Evolutionary conservation across 805 yeast genomes (phyloP).

Genomic region (Starmerella davenportii): DNA sequence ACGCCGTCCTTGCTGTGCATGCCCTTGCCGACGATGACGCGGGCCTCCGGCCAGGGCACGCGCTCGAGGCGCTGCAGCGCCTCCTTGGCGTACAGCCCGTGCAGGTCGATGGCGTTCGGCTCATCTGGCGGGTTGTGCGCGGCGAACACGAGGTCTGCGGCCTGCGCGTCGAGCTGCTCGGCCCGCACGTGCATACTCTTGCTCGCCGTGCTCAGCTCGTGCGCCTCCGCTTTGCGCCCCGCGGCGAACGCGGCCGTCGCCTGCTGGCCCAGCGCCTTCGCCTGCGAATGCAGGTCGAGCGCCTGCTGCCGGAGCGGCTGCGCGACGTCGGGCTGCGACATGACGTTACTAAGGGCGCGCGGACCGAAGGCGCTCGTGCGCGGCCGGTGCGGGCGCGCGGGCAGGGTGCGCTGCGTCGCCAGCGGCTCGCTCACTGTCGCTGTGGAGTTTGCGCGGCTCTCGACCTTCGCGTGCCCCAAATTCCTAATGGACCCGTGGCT

Average conservation of each 20-base stretch:
- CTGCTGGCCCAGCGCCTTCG: conserved; percentile 16
- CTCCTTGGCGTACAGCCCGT: conserved; percentile 79
- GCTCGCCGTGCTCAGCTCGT: conserved; percentile 50
- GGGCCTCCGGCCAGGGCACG: conserved; percentile 20
- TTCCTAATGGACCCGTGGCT: no score
- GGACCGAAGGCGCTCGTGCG: no score
- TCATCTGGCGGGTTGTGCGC: conserved; percentile 80
- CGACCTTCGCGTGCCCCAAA: no score
- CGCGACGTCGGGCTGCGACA: no score
- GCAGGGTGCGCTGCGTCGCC: no score
- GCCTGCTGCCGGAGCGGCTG: background rate
- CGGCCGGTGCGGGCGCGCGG: no score
- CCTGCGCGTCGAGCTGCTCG: conserved; percentile 53
- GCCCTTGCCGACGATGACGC: conserved; percentile 90
- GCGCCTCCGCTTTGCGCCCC: conserved; percentile 62
- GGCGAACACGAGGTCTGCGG: conserved; percentile 47
- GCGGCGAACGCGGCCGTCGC: conserved; percentile 61
- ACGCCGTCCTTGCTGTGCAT: conserved; percentile 63
- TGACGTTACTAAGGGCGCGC: no score
- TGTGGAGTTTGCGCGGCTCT: no score
- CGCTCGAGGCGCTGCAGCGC: conserved; percentile 55
- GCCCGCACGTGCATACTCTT: conserved; percentile 42
- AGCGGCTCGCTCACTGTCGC: no score
- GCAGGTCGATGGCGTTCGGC: conserved; percentile 75
- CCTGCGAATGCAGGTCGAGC: background rate